A percentile compares a stretch with the other conserved stretches of the same genome.
These are phyloP conservation scores for Coemansia asiatica DNA, from an alignment of 192 early-diverging fungal genomes.

Conservation along the genomic window DNA sequence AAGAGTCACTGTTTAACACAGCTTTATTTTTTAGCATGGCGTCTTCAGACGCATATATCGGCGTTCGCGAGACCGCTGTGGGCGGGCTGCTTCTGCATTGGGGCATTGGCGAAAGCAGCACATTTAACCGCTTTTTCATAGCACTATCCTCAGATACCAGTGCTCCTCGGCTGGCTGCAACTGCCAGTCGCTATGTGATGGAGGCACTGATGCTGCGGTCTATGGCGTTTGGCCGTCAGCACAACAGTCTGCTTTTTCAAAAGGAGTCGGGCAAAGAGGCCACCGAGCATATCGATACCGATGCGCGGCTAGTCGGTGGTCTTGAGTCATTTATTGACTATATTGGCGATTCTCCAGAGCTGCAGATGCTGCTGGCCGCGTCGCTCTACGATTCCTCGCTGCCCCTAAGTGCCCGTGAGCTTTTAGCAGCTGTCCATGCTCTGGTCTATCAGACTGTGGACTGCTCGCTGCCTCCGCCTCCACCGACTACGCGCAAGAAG, in stretches of 20 bases:
- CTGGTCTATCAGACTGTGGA: constrained; percentile 46
- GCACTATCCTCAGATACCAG: constrained; percentile 21
- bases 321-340: constrained; percentile 44
- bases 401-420: constrained; percentile 11
- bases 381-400: constrained; percentile 35
- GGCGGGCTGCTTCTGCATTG: constrained; percentile 75
- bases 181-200: constrained; percentile 8
- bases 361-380: constrained; percentile 29
- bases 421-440: constrained; percentile 30
- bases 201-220: constrained; percentile 34
- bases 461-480: constrained; percentile 34
- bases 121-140: constrained; percentile 29
- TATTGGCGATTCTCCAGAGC: constrained; percentile 26
- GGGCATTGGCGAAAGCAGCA: constrained; percentile 51
- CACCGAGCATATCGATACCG: constrained; percentile 46
- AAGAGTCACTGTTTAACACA: constrained; percentile 69
- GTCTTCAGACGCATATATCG: constrained; percentile 66
- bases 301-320: constrained; percentile 47
- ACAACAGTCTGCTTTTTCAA: constrained; percentile 47
- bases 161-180: constrained; percentile 13
- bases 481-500: constrained; percentile 24
- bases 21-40: constrained; percentile 73
- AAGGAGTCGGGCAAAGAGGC: constrained; percentile 26
- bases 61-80: constrained; percentile 71
- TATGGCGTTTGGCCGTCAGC: constrained; percentile 43